phyloP scores from a whole-genome alignment of 306 rosid genomes.

The Acacia melanoxylon region DNA sequence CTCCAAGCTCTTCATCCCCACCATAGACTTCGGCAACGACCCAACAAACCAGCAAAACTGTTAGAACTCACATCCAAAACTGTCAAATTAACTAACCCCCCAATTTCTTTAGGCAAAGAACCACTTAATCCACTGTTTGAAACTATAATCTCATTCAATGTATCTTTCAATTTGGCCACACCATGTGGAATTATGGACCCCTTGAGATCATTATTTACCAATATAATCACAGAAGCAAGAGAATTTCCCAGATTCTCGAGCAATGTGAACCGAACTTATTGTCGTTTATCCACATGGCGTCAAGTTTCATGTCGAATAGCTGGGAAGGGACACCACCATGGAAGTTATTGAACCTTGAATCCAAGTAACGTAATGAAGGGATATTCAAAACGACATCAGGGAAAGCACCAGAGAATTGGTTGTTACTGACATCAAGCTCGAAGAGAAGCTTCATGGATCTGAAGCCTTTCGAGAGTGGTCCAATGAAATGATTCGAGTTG shows the following conservation, averaged over 20 bases:
- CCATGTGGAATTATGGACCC: slow-evolving; percentile 60
- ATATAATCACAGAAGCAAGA: slow-evolving; percentile 59
- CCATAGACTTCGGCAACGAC: slow-evolving; percentile 54
- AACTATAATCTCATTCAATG: slow-evolving; percentile 62
- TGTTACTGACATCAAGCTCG: slow-evolving; percentile 77
- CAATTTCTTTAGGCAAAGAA: slow-evolving; percentile 57
- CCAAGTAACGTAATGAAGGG: slow-evolving; percentile 51
- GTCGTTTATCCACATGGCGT: slow-evolving; percentile 72
- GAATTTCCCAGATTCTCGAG: slow-evolving; percentile 58
- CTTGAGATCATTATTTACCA: slow-evolving; percentile 60
- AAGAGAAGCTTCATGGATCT: slow-evolving; percentile 43
- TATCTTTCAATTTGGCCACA: slow-evolving; percentile 55
- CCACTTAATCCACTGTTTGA: slow-evolving; percentile 56
- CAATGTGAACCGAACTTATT: slow-evolving; percentile 49
- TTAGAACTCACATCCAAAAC: slow-evolving; percentile 74
- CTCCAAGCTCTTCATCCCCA: slow-evolving; percentile 69
- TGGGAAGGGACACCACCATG: slow-evolving; percentile 52
- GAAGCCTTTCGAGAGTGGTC: slow-evolving; percentile 48
- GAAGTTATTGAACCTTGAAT: slow-evolving; percentile 64
- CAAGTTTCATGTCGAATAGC: slow-evolving; percentile 63
- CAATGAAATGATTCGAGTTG: slow-evolving; percentile 69
- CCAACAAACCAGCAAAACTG: slow-evolving; percentile 64
- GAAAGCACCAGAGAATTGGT: slow-evolving; percentile 61
- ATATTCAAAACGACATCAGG: slow-evolving; percentile 54
- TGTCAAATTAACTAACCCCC: slow-evolving; percentile 48